Conservation (phyloP, 345 rosid genomes). For the Capsella bursapastoris region DNA sequence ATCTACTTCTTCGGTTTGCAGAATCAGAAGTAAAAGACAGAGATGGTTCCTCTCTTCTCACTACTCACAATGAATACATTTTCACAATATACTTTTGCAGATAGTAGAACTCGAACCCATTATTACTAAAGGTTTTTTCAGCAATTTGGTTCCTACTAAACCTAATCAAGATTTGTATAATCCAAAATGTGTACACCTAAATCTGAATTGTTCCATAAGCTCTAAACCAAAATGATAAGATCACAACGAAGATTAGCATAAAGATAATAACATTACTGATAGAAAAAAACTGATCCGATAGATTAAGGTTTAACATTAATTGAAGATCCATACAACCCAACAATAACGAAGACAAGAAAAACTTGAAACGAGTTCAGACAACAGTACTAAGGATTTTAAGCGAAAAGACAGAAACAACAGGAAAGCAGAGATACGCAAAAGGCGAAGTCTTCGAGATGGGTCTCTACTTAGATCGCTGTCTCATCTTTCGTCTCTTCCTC, state of each 20-base stretch:
- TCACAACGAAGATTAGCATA: background rate
- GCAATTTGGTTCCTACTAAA: background rate
- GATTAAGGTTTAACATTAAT: slow-evolving; percentile 12
- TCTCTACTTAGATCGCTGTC: slow-evolving; percentile 93
- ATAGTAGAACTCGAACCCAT: background rate
- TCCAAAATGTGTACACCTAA: background rate
- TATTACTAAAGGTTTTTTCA: slow-evolving; percentile 7
- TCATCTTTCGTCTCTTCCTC: slow-evolving; percentile 99
- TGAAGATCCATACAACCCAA: slow-evolving; percentile 36
- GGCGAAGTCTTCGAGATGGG: slow-evolving; percentile 16
- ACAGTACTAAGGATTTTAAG: slow-evolving; percentile 28
- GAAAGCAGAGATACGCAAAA: slow-evolving; percentile 23
- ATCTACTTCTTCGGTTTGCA: slow-evolving; percentile 50
- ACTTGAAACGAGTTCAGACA: slow-evolving; percentile 21
- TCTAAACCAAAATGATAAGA: background rate
- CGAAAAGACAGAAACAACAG: slow-evolving; percentile 3
- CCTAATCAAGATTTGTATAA: background rate
- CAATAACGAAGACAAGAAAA: slow-evolving; percentile 25
- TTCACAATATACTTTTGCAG: background rate
- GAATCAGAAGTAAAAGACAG: slow-evolving; percentile 89
- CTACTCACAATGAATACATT: slow-evolving; percentile 33
- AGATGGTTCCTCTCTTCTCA: slow-evolving; percentile 73
- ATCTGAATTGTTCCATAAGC: background rate
- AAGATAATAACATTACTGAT: background rate
- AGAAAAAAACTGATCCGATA: background rate